Base-by-base conservation (phyloP, 805 yeast species). In the Ascoidea rubescens region DNA sequence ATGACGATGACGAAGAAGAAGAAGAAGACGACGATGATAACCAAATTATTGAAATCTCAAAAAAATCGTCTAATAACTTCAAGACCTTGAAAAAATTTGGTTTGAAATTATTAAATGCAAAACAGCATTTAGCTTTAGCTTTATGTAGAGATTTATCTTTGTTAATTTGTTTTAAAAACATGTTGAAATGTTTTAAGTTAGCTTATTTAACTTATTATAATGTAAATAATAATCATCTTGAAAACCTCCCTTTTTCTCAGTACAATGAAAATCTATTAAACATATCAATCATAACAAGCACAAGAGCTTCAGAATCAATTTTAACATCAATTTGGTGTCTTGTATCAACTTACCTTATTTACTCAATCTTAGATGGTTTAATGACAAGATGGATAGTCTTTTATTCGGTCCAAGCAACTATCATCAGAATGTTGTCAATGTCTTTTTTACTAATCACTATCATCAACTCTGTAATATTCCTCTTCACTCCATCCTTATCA, bases 381-480 rank as follows among this genome's bases (percentile, higher is more conserved):
- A 87, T 90, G 83, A 84, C 88, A 32, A 73, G 98, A 47, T 91
- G 98, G 95, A 87, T 91, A 31, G 95, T 90, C 47, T 87, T 84
- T 47, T 91, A 91, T 65, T 84, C 89, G 53, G 82, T 87, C 0
- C 73, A 86, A 1, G 98, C 96, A 0, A 95, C 96, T 0, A 86
- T 90, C 16, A 75, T 91, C 21, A 72, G 98, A 51, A 87, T 90
- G 75, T 70, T 89, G 49, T 82, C 95, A 10, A 82, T 88, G 80
- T 82, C 91, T 4, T 69, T 89, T 45, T 72, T 89, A 14, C 72
- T 87, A 51, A 75, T 85, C 14, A 77, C 87, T 5, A 70, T 84
- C 37, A 88, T 87, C 60, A 82, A 84, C 58, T 72, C 84, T 47
- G 67, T 87, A 48, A 70, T 84, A 46, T 70, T 84, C 31, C 73